Percentiles rank a stretch among this genome's conserved stretches.
Conservation (phyloP, 169 alveolate species). For the Cryptosporidium tyzzeri region DNA sequence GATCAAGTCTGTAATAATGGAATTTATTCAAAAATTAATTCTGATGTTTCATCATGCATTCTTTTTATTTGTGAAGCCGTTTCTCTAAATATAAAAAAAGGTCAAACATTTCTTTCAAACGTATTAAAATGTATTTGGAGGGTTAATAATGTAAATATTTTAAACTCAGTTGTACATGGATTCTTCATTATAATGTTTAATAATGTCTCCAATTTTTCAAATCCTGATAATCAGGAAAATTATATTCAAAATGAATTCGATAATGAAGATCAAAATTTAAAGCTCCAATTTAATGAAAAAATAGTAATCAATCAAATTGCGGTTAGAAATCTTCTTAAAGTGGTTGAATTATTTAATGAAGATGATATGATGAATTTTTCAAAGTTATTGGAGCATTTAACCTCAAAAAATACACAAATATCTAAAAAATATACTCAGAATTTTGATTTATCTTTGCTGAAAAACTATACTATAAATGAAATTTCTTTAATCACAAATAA, state of each 20-base stretch:
- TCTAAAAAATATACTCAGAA: constrained; percentile 40
- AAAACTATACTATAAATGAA: constrained; percentile 39
- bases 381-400: constrained; percentile 21
- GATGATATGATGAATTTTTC: constrained; percentile 39
- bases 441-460: constrained; percentile 15
- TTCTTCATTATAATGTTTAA: constrained; percentile 40
- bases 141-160: constrained; percentile 18
- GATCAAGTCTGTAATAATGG: constrained; percentile 21
- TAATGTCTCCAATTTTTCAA: constrained; percentile 4
- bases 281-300: constrained; percentile 16
- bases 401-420: constrained; percentile 10
- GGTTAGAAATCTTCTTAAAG: constrained; percentile 1
- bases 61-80: constrained; percentile 56
- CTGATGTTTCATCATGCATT: constrained; percentile 59
- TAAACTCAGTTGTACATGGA: constrained; percentile 61
- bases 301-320: constrained; percentile 5
- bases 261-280: not conserved
- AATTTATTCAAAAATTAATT: constrained; percentile 47
- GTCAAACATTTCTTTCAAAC: constrained; percentile 10
- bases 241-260: constrained; percentile 22
- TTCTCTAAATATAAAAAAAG: constrained; percentile 36
- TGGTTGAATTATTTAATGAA: not conserved
- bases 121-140: constrained; percentile 59
- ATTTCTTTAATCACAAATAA: not conserved
- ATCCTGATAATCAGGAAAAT: constrained; percentile 2